A percentile compares a stretch with the other conserved stretches of the same genome.
Evolutionary conservation across 202 grass and related monocot genomes (phyloP).

Genomic region (Brachypodium distachyon): DNA sequence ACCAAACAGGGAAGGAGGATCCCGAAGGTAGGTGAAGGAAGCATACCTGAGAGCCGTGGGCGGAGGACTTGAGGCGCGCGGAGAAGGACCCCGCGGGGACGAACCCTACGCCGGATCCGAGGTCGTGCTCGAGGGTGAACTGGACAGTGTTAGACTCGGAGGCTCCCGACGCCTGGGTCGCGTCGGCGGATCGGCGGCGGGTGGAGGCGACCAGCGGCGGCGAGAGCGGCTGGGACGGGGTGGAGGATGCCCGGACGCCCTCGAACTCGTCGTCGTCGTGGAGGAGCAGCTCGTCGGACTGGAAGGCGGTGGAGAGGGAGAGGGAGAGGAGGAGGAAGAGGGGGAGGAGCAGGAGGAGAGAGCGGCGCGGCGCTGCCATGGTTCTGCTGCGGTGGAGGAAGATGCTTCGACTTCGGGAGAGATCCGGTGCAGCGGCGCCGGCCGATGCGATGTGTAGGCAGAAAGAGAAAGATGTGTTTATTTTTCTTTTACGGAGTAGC

Average conservation of each 20-base stretch:
- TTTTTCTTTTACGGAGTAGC: not conserved
- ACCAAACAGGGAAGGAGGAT: not conserved
- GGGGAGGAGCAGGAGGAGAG: not conserved
- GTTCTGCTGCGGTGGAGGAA: not conserved
- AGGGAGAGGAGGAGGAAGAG: not conserved
- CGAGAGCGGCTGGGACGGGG: not conserved
- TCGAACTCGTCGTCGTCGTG: slow-evolving; percentile 88
- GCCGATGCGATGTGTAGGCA: not conserved
- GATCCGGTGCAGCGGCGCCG: not conserved
- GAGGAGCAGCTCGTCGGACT: slow-evolving; percentile 78
- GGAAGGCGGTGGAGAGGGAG: slow-evolving; percentile 30
- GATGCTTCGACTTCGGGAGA: not conserved
- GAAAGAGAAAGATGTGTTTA: not conserved
- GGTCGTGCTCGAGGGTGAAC: slow-evolving; percentile 77
- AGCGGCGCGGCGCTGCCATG: slow-evolving; percentile 34
- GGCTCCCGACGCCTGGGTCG: not conserved
- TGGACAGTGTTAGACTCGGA: slow-evolving; percentile 71
- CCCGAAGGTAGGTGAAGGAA: too few relatives aligned
- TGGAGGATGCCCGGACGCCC: slow-evolving; percentile 28
- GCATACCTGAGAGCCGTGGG: slow-evolving; percentile 68
- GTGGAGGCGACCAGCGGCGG: slow-evolving; percentile 7
- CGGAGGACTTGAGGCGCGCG: slow-evolving; percentile 78
- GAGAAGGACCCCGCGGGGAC: slow-evolving; percentile 63
- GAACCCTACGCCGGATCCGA: slow-evolving; percentile 54
- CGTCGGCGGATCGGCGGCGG: slow-evolving; percentile 49